These are phyloP conservation scores for Silene vulgaris DNA, from an alignment of 179 eudicot species.

Conservation along the genomic window DNA sequence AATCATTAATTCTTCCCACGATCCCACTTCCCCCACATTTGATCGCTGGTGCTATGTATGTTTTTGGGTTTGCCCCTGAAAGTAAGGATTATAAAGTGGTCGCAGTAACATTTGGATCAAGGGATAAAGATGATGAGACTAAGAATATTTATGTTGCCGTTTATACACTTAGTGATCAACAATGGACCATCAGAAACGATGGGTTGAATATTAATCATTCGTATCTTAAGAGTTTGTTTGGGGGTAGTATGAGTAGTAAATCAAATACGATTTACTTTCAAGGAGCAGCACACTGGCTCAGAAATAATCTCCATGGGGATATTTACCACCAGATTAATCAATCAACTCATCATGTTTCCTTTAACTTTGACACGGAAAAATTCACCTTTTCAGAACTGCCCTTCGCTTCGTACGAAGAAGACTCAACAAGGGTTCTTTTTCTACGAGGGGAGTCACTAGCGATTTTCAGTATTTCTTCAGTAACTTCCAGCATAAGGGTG, in stretches of 20 bases:
- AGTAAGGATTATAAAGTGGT: conserved; percentile 9
- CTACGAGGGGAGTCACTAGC: no score
- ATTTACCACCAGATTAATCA: neutral
- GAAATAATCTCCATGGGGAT: neutral
- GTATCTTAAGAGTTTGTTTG: neutral
- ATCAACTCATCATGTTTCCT: no score
- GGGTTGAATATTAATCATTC: neutral
- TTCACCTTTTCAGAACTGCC: conserved; percentile 3
- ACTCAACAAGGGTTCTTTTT: neutral
- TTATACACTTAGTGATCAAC: neutral
- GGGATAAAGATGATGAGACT: no score
- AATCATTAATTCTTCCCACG: no score
- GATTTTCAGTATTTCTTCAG: no score
- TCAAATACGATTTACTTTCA: neutral
- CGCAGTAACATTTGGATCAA: neutral
- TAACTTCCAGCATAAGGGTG: neutral
- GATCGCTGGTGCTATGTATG: no score
- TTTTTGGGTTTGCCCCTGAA: neutral
- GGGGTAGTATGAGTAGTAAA: neutral
- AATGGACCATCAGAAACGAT: neutral
- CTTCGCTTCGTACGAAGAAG: neutral
- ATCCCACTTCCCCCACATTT: no score
- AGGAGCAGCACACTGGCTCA: neutral
- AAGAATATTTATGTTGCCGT: neutral
- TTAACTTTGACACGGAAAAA: neutral